Evolutionary conservation across 1,284 basidiomycete genomes (phyloP), one percentile per base, ranked within the genome.

Genomic region (Omphalotus olearius): DNA sequence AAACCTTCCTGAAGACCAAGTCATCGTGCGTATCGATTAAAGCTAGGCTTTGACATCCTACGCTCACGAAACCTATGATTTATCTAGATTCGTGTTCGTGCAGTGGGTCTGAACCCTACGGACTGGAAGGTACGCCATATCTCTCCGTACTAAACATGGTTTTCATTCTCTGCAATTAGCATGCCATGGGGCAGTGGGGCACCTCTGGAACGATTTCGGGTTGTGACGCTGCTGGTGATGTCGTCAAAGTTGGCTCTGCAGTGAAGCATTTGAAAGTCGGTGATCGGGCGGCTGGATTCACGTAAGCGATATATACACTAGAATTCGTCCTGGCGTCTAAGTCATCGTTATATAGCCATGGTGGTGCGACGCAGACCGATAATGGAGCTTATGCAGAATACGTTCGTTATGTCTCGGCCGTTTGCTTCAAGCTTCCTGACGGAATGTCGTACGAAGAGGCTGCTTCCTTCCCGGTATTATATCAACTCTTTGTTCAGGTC

Each of bases 91-190:
- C 48, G 48, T 23, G 48, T 50, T 14, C 48, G 48, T 37, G 41
- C 48, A 7, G 48, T 50, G 14, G 48, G 11, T 36, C 23, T 50
- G 18, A 50, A 50, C 91, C 78, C 93, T 98, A 69, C 83, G 90
- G 1, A 91, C 98, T 60, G 91, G 48, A 47, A 47, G 23, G 45
- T 47, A 35, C 14, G 45, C 35, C 4, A 5, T 20, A n/a, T 14
- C 25, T 18, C 10, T 18, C 6, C 10, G n/a, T 6, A 14, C 37
- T 13, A 7, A 13, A 7, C 30, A 20, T 20, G 14, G 6, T 10
- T 37, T 13, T 25, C 30, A 7, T 6, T 40, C 38, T 40, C 18
- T 23, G 33, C 14, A 14, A 37, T 38, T 25, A 42, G 40, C 48
- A 50, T 33, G 48, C 20, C 3, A 9, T 50, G 14, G 33, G 48